Evolutionary conservation across 495 filamentous ascomycete species (phyloP), one percentile per base, ranked within the genome.

Genomic region (Penicillium pulvis): DNA sequence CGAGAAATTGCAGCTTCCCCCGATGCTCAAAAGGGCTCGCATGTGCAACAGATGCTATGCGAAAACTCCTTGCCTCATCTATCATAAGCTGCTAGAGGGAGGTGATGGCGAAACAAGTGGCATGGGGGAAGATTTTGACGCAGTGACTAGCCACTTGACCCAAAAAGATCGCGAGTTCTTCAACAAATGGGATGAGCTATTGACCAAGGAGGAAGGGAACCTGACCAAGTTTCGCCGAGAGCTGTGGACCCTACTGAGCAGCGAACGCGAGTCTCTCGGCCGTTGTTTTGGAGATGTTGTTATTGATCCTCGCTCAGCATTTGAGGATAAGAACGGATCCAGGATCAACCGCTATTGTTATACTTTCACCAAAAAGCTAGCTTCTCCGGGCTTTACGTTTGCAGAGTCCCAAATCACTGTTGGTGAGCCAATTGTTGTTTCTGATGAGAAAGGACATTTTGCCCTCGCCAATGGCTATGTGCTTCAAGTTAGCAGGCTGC

Each of bases 371-470:
- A 96, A 94, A 68, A 82, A 76, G 51, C 80, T 83, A 23, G 60
- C 79, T 1, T 55, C 68, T 4, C 62, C 85, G 0, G 75, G 75
- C 0, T 91, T 92, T 63, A 94, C 90, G 2, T 98, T 98, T 67
- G 67, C 88, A 1, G 93, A 98, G 62, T 97, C 93, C 1, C 92
- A 97, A 65, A 83, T 98, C n/a, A 85, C 79, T 3, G 78, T 90
- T 24, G 93, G 93, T 35, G 94, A 98, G 66, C 93, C 94, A 1
- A 88, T 97, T 45, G 93, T 98, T 30, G 82, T 98, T n/a, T 98
- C 94, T 1, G 94, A 97, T 57, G 94, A 98, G 67, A 83, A 89
- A 55, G 94, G 93, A 0, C 94, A 98, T 68, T 97, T 93, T 75
- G 93, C 93, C 6, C 83, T 98, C 14, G 92, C 92, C 6, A 90